Base-by-base conservation (phyloP, 306 rosid genomes). In the Vigna nakashimae region DNA sequence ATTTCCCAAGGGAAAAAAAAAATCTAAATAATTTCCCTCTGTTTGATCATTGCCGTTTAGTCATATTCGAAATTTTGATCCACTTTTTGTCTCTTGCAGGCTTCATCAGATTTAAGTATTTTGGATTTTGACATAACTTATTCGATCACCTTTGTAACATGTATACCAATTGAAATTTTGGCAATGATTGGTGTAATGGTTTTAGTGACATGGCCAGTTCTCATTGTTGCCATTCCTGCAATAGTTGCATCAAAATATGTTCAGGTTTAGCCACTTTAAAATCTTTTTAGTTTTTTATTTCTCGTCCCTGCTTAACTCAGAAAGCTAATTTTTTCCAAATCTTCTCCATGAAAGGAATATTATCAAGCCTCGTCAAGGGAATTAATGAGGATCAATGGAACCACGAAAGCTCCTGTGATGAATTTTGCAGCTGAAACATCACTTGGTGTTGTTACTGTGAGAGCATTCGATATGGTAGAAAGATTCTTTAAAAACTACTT, bases 351-450 rank as follows among this genome's bases (percentile, higher is more conserved):
- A 18, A 77, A 91, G 98, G 82, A 71, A 4, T 94, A 92, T 50
- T 92, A 94, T 88, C 91, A 71, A 86, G 90, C 96, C 68, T 75
- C 94, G 18, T 89, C 92, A 6, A 88, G 91, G 70, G 97, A 94
- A 80, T 78, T 92, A 65, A 83, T 89, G 64, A 83, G 97, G 75
- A 92, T 94, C 67, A 92, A 92, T 80, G 97, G 98, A 84, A 92
- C 93, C 60, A 88, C 97, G 46, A 94, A 94, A 83, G 96, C 98
- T 75, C 98, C 94, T 38, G 83, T 90, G 17, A 87, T 90, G 90
- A 92, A 94, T 74, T 90, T 77, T 85, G 89, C 91, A 69, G 72
- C 93, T 0, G 94, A 92, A 88, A 91, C 97, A 71, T 84, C 98
- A 59, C 90, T 82, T 38, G 98, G 97, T 55, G 91, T 79, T 32